Conservation (phyloP, 2,329 filamentous ascomycete genomes). For the Thielaviopsis populi region DNA sequence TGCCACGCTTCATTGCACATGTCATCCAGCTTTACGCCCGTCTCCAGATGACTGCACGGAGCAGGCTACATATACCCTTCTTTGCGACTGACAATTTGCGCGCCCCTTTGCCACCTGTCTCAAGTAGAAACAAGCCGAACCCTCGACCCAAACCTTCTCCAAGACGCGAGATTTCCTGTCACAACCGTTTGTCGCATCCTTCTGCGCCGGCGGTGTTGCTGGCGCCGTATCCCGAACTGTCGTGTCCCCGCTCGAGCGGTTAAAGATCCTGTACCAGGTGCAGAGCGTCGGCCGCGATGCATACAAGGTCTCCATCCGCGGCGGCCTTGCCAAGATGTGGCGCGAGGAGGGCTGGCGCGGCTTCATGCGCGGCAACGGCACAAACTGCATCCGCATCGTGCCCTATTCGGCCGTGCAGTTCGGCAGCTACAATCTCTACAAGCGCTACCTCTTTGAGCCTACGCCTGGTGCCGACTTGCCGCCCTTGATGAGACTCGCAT, state of each 20-base stretch:
- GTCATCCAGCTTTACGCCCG: not conserved
- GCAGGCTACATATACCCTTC: not conserved
- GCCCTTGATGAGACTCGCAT: conserved; percentile 63
- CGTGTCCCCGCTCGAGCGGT: conserved; percentile 83
- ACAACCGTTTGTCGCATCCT: conserved; percentile 77
- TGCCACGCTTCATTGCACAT: too few relatives aligned
- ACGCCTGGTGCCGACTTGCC: conserved; percentile 58
- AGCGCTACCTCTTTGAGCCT: conserved; percentile 66
- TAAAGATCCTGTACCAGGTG: conserved; percentile 96
- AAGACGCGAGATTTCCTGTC: conserved; percentile 37
- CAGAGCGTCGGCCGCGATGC: conserved; percentile 82
- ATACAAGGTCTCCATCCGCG: conserved; percentile 81
- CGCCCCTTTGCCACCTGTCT: not conserved
- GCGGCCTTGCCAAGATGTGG: conserved; percentile 91
- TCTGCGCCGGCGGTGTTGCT: conserved; percentile 84
- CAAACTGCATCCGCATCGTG: conserved; percentile 95
- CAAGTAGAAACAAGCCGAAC: conserved; percentile 9
- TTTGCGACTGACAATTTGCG: not conserved
- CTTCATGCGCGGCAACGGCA: conserved; percentile 95
- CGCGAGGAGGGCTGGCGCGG: conserved; percentile 91
- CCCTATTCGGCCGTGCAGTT: conserved; percentile 98
- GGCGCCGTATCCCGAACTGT: conserved; percentile 96
- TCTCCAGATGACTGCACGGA: not conserved
- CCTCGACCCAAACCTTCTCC: not conserved
- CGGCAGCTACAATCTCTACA: conserved; percentile 95